A percentile compares a stretch with the other conserved stretches of the same genome.
phyloP scores from a whole-genome alignment of 306 rosid species.

The Cucumis hystrix region DNA sequence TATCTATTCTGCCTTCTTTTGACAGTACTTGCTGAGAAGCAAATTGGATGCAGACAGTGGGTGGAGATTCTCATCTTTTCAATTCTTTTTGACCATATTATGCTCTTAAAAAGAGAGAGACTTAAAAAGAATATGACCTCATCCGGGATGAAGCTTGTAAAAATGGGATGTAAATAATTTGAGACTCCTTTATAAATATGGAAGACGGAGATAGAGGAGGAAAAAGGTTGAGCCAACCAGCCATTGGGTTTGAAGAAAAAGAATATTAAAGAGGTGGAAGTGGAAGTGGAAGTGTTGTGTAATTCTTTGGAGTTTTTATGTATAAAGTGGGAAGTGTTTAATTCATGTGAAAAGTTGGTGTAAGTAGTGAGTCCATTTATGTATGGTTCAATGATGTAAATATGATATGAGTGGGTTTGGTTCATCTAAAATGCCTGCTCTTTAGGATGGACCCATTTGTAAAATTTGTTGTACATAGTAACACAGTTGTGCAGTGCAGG shows the following conservation, averaged over 20 bases:
- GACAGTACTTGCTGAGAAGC: neutral
- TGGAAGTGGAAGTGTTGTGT: neutral
- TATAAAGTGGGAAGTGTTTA: neutral
- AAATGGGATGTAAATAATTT: neutral
- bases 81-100: neutral
- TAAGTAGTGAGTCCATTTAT: neutral
- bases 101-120: conserved; percentile 1
- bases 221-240: neutral
- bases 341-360: neutral
- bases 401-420: neutral
- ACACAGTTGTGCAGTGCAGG: neutral
- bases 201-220: neutral
- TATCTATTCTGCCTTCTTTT: neutral
- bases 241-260: neutral
- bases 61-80: neutral
- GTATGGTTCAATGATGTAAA: neutral
- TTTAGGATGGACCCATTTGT: neutral
- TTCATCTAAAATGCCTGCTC: neutral
- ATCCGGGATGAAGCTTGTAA: neutral
- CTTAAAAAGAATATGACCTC: neutral
- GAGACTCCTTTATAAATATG: neutral
- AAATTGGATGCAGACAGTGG: neutral
- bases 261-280: neutral
- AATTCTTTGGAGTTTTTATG: neutral
- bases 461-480: neutral